Base-by-base conservation (phyloP, 148 eudicot genomes). In the Spergularia marina region DNA sequence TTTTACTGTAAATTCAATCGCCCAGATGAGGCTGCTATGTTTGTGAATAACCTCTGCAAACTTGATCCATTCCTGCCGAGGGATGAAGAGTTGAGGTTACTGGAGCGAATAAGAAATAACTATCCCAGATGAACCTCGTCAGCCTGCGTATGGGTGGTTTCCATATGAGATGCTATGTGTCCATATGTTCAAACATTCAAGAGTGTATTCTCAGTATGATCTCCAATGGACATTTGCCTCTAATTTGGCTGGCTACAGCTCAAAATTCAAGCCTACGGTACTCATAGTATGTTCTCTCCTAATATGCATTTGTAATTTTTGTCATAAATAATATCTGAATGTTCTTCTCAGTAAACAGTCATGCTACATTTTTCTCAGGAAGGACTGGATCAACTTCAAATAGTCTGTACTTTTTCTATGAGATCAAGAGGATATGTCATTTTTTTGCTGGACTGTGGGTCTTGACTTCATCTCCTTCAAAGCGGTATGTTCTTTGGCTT, bases 21-120 rank as follows among this genome's bases (percentile, higher is more conserved):
- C 58, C 76, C 68, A 51, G 91, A 87, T 59, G 97, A 90, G 76
- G 98, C 93, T 52, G 71, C 81, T 39, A 65, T 76, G 72, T 94
- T 94, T 77, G 78, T 89, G 20, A 83, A 79, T 75, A 86, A 84
- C 72, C 91, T 94, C 75, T 85, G 86, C 40, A 74, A 85, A 73
- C 85, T 90, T 63, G 90, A 94, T 85, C 92, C 93, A 15, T 84
- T 70, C 80, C 78, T 89, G 65, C 83, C 92, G 18, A 87, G 73
- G 77, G 88, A 86, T 65, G 96, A 91, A 83, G 84, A 85, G 75
- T 34, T 41, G 16, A 85, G 97, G 76, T 81, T 94, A 73, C 83
- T 81, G 76, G 79, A 80, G 54, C 72, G 83, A 47, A 55, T 80
- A 54, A 65, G 53, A 58, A 56, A 55, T 18, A 76, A 23, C 14